Evolutionary conservation across 164 flowering plant species (phyloP).

Genomic region (Annona cherimola): DNA sequence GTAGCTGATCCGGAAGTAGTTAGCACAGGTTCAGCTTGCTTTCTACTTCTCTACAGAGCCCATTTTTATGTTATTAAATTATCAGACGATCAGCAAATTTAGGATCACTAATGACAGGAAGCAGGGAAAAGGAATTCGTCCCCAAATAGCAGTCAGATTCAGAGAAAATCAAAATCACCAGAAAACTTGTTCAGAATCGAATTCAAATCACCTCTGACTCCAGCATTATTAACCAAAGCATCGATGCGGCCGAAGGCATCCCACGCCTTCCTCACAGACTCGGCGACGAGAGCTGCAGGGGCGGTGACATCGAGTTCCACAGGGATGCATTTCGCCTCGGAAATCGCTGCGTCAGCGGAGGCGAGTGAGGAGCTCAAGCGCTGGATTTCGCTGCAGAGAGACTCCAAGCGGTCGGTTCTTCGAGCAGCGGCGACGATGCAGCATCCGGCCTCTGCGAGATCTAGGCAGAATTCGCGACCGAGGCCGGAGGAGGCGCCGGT

Average conservation of each 20-base stretch:
- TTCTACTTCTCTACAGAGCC: no score
- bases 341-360: background rate
- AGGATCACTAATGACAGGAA: no score
- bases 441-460: constrained; percentile 66
- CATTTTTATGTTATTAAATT: no score
- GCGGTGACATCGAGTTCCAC: constrained; percentile 43
- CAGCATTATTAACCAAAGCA: constrained; percentile 70
- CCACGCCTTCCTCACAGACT: constrained; percentile 59
- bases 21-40: no score
- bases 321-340: background rate
- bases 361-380: background rate
- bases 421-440: constrained; percentile 68
- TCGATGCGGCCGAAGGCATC: constrained; percentile 70
- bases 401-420: constrained; percentile 46
- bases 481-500: constrained; percentile 81
- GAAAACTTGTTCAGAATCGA: no score
- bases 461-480: constrained; percentile 58
- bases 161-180: no score
- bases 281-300: constrained; percentile 35
- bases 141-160: no score
- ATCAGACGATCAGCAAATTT: no score
- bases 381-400: constrained; percentile 65
- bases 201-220: constrained; percentile 50
- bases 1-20: no score
- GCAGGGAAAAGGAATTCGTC: no score